These are phyloP conservation scores for Juglanconis oblonga DNA, from an alignment of 2,329 filamentous ascomycete species.

Conservation along the genomic window DNA sequence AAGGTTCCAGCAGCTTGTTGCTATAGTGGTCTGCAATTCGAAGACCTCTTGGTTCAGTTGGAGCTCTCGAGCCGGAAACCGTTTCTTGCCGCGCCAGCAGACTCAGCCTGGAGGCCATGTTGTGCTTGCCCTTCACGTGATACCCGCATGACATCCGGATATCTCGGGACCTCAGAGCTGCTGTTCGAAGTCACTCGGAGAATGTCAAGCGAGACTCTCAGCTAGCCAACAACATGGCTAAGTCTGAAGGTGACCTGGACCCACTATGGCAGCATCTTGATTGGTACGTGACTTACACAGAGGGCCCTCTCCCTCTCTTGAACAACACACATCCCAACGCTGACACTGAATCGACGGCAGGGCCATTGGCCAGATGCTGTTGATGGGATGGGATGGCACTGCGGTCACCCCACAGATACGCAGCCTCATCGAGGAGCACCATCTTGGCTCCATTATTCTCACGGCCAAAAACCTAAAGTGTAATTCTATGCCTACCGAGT, in stretches of 20 bases:
- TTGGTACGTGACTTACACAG: conserved; percentile 53
- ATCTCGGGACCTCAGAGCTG: background rate
- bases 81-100: background rate
- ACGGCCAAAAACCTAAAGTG: conserved; percentile 85
- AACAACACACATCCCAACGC: conserved; percentile 11
- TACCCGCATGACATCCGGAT: background rate
- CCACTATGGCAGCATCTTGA: conserved; percentile 73
- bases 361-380: conserved; percentile 73
- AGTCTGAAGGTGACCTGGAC: conserved; percentile 49
- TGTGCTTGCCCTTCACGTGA: background rate
- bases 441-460: conserved; percentile 83
- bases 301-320: conserved; percentile 4
- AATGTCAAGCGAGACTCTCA: conserved; percentile 1
- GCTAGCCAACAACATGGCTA: conserved; percentile 29
- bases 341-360: conserved; percentile 41
- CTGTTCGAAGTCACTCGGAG: background rate
- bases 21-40: background rate
- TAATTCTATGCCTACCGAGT: conserved; percentile 33
- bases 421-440: conserved; percentile 75
- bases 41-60: background rate
- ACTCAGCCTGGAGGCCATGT: background rate
- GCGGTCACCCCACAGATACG: conserved; percentile 80
- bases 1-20: background rate
- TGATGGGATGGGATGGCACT: conserved; percentile 84
- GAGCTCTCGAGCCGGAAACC: background rate